Base-by-base conservation (phyloP, 352 stramenopile species). In the Pythium aphanidermatum region DNA sequence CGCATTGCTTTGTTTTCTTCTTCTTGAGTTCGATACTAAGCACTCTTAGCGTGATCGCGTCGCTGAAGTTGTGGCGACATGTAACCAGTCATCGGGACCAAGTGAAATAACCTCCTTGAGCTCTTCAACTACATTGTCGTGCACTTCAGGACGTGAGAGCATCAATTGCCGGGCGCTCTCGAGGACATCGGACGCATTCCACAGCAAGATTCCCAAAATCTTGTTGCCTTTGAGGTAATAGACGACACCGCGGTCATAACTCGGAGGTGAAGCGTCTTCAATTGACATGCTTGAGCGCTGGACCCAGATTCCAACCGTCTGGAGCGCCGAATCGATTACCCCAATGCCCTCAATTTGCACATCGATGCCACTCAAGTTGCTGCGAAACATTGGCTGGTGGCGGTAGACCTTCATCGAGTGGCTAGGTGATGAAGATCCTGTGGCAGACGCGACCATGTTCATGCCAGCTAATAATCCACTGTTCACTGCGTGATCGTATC, bases 401-500 rank as follows among this genome's bases (percentile, higher is more conserved):
- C 74, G 68, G 50, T 96, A 96, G 14, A 85, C 61, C 53, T 87
- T 83, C 70, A 93, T 83, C 33, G 83, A 81, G 4, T 58, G 61
- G 1, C 49, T 52, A 2, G 60, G 51, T 5, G 48, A 58, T n/a
- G n/a, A n/a, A n/a, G n/a, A n/a, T n/a, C n/a, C n/a, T n/a, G n/a
- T n/a, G 9, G 77, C 55, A 21, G 69, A 78, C 29, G 57, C 51
- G 39, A 82, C 83, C 85, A 96, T 96, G 58, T 96, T 96, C 23
- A 84, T 64, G 1, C 85, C 87, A 2, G 87, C 89, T 12, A 84
- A 68, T 3, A 97, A 66, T 0, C 89, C 89, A 21, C 75, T 93
- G 68, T 97, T 97, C 13, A 97, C 83, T 2, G 86, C 86, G 49
- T 96, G 87, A 57, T 97, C 89, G 57, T 96, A 97, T 5, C 80